Evolutionary conservation across 768 basidiomycete genomes (phyloP).

Genomic region (Boletellus ananas): DNA sequence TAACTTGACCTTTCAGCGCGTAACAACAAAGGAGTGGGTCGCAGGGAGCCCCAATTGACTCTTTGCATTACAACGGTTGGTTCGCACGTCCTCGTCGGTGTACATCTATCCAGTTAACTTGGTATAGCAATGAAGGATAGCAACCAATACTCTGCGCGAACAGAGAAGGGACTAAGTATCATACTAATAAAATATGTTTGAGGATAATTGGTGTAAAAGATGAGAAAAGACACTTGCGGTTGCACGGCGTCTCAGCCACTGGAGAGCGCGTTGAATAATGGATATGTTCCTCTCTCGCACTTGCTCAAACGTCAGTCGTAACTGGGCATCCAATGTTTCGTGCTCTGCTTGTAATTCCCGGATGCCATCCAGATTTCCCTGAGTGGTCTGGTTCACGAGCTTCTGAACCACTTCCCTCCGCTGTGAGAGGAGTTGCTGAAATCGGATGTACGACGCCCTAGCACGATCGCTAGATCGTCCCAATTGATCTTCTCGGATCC

Average conservation of each 20-base stretch:
- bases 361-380: not conserved
- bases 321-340: not conserved
- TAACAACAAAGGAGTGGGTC: no score
- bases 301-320: constrained; percentile 1
- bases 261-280: not conserved
- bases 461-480: not conserved
- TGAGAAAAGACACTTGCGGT: not conserved
- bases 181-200: not conserved
- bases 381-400: not conserved
- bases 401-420: not conserved
- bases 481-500: constrained; percentile 2
- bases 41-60: no score
- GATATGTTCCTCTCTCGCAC: not conserved
- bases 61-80: no score
- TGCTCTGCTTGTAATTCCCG: constrained; percentile 2
- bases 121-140: no score
- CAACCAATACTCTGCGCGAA: not conserved
- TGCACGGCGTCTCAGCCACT: constrained; percentile 4
- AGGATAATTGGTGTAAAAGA: not conserved
- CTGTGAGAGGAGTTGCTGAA: constrained; percentile 1
- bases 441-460: not conserved
- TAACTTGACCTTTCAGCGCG: no score
- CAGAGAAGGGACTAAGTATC: not conserved
- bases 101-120: no score
- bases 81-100: no score